phyloP scores from a whole-genome alignment of 352 stramenopile species.

The Phytophthora constricta region DNA sequence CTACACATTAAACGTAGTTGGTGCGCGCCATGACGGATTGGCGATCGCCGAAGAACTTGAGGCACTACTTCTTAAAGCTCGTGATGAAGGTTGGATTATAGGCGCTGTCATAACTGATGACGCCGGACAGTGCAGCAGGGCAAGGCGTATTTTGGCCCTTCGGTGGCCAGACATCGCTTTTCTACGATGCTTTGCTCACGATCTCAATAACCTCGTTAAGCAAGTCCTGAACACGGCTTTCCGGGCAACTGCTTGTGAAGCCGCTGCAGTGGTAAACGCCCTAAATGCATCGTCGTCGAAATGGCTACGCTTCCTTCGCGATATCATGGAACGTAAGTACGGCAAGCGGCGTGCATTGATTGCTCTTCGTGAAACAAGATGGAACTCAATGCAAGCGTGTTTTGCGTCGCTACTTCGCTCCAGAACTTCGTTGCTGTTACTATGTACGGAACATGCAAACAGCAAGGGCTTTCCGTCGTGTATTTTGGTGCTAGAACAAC shows the following conservation, averaged over 20 bases:
- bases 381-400: slow-evolving; percentile 19
- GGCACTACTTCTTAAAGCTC: not conserved
- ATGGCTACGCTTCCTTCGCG: slow-evolving; percentile 2
- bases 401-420: slow-evolving; percentile 14
- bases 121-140: slow-evolving; percentile 15
- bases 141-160: slow-evolving; percentile 21
- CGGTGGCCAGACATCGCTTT: slow-evolving; percentile 23
- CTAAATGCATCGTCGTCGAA: slow-evolving; percentile 2
- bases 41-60: not conserved
- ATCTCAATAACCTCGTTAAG: slow-evolving; percentile 33
- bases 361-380: slow-evolving; percentile 4
- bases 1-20: not conserved
- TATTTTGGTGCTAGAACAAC: not conserved
- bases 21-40: not conserved
- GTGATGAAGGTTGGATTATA: slow-evolving; percentile 2
- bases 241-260: slow-evolving; percentile 2
- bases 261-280: slow-evolving; percentile 7
- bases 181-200: slow-evolving; percentile 18
- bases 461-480: not conserved
- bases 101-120: slow-evolving; percentile 24
- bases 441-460: not conserved
- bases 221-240: slow-evolving; percentile 15
- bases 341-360: not conserved
- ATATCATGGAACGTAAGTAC: slow-evolving; percentile 10
- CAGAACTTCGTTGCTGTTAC: not conserved